Conservation (phyloP, 2,329 filamentous ascomycete species). For the Ascochyta viciae-villosae region DNA sequence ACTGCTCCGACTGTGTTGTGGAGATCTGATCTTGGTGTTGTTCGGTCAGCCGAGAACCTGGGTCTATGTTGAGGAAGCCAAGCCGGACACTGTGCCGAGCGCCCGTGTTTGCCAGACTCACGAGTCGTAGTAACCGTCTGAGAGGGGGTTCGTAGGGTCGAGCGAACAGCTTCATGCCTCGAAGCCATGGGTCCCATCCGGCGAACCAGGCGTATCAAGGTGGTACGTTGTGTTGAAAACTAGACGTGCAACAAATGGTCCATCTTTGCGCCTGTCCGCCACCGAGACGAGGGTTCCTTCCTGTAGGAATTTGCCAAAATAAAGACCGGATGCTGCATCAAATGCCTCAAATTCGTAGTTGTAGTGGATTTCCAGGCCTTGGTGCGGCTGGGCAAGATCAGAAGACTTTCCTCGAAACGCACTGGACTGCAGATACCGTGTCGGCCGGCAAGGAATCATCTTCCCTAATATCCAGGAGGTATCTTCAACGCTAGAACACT, state of each 20-base stretch:
- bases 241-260: too few species aligned
- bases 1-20: conserved; percentile 1
- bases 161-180: too few species aligned
- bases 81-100: conserved; percentile 7
- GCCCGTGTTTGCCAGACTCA: neutral
- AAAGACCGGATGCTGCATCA: neutral
- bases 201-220: too few species aligned
- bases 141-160: neutral
- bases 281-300: too few species aligned
- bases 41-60: conserved; percentile 4
- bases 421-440: neutral
- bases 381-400: conserved; percentile 1
- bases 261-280: too few species aligned
- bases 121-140: neutral
- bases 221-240: too few species aligned
- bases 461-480: neutral
- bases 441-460: neutral
- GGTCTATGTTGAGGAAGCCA: neutral
- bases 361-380: neutral
- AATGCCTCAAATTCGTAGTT: neutral
- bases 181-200: too few species aligned
- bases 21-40: conserved; percentile 1
- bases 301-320: too few species aligned
- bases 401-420: neutral
- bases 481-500: neutral